Evolutionary conservation across 768 basidiomycete species (phyloP).

Genomic region (Glaciozyma martinii): DNA sequence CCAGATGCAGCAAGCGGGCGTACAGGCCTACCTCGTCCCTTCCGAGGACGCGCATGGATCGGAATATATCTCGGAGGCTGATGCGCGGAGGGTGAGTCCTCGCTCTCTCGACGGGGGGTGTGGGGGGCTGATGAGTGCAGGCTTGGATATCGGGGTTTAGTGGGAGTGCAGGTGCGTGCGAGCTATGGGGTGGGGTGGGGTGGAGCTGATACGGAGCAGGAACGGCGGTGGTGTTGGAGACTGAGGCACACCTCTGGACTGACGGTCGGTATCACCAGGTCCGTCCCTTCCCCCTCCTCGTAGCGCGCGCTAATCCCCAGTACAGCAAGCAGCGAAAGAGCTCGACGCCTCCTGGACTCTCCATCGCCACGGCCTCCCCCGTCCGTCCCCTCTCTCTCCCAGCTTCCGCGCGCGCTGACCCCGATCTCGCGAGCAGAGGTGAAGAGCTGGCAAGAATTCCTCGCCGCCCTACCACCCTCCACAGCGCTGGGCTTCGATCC

Average conservation of each 20-base stretch:
- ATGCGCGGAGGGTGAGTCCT: too few relatives aligned
- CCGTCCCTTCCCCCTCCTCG: not conserved
- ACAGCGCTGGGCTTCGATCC: conserved; percentile 76
- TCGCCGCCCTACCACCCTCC: conserved; percentile 56
- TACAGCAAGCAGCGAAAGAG: conserved; percentile 77
- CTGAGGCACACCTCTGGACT: conserved; percentile 75
- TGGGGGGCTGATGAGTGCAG: too few relatives aligned
- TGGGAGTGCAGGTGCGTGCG: conserved; percentile 68
- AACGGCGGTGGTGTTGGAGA: conserved; percentile 62
- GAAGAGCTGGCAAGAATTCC: conserved; percentile 81
- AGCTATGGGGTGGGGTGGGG: not conserved
- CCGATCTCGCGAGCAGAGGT: conserved; percentile 56
- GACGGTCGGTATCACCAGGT: conserved; percentile 77
- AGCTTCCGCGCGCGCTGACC: conserved; percentile 21
- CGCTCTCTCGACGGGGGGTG: too few relatives aligned
- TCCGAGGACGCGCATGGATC: too few relatives aligned
- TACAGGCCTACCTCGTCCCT: too few relatives aligned
- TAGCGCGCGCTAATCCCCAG: not conserved
- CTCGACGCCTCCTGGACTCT: conserved; percentile 83
- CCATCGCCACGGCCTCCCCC: conserved; percentile 84
- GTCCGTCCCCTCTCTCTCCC: conserved; percentile 40
- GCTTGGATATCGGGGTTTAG: conserved; percentile 82
- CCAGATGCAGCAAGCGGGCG: too few relatives aligned
- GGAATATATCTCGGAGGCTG: too few relatives aligned
- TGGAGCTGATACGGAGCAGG: conserved; percentile 43